Base-by-base conservation (phyloP, 305 asterid species). In the Solanum aculeatissimum region DNA sequence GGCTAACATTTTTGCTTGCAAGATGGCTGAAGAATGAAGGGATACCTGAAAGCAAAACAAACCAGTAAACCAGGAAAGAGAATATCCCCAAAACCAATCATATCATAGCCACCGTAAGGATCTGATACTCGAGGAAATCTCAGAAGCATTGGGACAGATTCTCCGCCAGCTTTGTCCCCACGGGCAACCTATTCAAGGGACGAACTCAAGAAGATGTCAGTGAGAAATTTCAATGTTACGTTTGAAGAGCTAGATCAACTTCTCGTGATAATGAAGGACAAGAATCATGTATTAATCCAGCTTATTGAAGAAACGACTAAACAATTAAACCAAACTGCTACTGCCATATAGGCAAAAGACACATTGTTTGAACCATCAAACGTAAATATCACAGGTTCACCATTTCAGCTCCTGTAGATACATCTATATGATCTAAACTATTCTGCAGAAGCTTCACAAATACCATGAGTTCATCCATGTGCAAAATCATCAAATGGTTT, bases 71-170 rank as follows among this genome's bases (percentile, higher is more conserved):
- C 98, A 4, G 98, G 99, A 86, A 97, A 95, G 54, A 97, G 91
- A 84, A 97, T 95, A 86, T 97, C 99, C 78, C 99, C 99, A 85
- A 97, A 95, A 63, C 99, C 99, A 87, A 97, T 93, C 98, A 97
- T 97, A 90, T 95, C 90, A 90, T 91, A 95, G 85, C 99, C 99
- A 82, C 92, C 92, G 90, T 96, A 97, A 86, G 99, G 99, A 87
- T 97, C 99, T 86, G 89, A 89, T 69, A 89, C 71, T 85, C 98
- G 97, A 89, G 99, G 99, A 83, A 93, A 93, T 91, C 97, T 92
- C 92, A 97, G 88, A 85, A 95, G 99, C 99, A 97, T 94, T 69
- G 99, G 99, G 83, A 97, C 94, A 29, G 98, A 94, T 90, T 97
- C 99, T 87, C 98, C 99, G 70, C 98, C 95, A 87, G 93, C 90